These are phyloP conservation scores for Polyplosphaeria fusca DNA, from an alignment of 495 filamentous ascomycete genomes.

Conservation along the genomic window DNA sequence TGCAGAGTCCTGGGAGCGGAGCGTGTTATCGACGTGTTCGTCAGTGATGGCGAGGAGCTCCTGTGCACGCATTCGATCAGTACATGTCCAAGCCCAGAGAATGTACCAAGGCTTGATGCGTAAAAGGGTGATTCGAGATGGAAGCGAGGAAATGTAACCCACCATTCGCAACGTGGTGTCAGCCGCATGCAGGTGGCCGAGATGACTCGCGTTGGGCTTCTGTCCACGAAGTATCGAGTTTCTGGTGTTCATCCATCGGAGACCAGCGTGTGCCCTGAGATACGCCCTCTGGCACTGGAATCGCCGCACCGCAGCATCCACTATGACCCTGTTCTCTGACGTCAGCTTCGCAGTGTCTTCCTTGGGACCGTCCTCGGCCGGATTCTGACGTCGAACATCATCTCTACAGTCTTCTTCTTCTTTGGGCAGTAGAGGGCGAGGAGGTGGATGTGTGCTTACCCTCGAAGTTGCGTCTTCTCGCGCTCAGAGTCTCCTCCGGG, in stretches of 20 bases:
- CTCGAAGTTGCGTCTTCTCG: conserved; percentile 69
- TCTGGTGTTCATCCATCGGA: conserved; percentile 75
- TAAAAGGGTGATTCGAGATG: neutral
- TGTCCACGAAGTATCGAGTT: conserved; percentile 63
- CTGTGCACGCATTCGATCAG: conserved; percentile 9
- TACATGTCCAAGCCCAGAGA: neutral
- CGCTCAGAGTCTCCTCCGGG: conserved; percentile 62
- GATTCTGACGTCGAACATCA: neutral
- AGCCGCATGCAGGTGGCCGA: conserved; percentile 55
- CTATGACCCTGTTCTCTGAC: conserved; percentile 57
- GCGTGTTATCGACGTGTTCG: conserved; percentile 38
- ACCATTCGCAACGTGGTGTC: conserved; percentile 63
- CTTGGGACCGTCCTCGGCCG: neutral
- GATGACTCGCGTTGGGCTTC: conserved; percentile 56
- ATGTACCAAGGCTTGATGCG: neutral
- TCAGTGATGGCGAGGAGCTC: conserved; percentile 42
- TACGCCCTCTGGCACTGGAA: conserved; percentile 86
- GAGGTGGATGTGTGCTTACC: conserved; percentile 51
- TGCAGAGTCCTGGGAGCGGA: conserved; percentile 38
- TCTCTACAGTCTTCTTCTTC: neutral
- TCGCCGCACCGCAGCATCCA: conserved; percentile 73
- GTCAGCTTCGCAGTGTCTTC: conserved; percentile 19
- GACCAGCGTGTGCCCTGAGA: conserved; percentile 70
- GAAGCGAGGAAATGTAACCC: conserved; percentile 34
- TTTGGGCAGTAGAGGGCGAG: neutral